Evolutionary conservation across 495 filamentous ascomycete species (phyloP), one percentile per base, ranked within the genome.

Genomic region (Lophium mytilinum): DNA sequence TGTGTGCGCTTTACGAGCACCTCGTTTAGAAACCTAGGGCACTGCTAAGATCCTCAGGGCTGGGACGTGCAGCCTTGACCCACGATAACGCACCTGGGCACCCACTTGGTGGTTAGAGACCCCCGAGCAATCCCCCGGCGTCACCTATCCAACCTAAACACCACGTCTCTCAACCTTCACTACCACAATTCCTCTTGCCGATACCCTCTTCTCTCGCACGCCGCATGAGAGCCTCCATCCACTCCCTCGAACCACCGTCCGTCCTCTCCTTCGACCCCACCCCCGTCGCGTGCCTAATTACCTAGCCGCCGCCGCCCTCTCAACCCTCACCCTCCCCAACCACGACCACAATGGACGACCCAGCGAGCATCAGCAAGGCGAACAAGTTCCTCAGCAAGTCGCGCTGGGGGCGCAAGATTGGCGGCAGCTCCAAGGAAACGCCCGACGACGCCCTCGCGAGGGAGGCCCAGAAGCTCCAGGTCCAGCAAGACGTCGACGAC

Each of bases 401-500:
- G 40, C 61, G 65, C 54, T 67, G 65, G 65, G 57, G 65, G 50
- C 52, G 51, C 24, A 65, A 65, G 58, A 46, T 62, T 21, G 53
- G 56, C 40, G 49, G 47, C 40, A 55, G 33, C 12, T 30, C 24
- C 24, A 30, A 30, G 24, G 24, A 30, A 30, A 52, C 51, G 5
- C 49, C 56, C 18, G 62, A 62, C 12, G 43, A 48, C 3, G 30
- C 51, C 12, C 39, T 30, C 11, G 46, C 48, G 33, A 55, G 60
- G 36, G 57, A 61, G 10, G 10, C 48, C 14, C 35, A 53, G 37
- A 59, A 61, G 35, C 58, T 64, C 56, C 63, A 65, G 41, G 49
- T 67, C 15, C 66, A 68, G 57, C 66, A 66, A 11, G 71, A 73
- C 43, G 67, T 73, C 19, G 57, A 56, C 55, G 71, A 68, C 56